These are phyloP conservation scores for Salix exigua DNA, from an alignment of 345 rosid genomes.

Conservation along the genomic window DNA sequence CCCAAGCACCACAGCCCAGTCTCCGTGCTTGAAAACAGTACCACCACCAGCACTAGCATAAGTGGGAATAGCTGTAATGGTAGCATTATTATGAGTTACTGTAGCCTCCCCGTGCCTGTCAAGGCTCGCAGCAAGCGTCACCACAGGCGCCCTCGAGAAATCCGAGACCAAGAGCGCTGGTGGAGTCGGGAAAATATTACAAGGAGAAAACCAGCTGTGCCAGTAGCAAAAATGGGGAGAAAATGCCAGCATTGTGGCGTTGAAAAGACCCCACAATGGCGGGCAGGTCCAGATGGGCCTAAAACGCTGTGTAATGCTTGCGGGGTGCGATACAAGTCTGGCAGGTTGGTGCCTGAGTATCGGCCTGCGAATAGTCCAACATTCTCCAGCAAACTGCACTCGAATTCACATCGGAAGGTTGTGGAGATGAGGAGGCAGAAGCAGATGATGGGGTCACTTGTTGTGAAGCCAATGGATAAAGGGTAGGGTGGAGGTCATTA, in stretches of 20 bases:
- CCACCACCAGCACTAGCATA: conserved; percentile 33
- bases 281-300: conserved; percentile 75
- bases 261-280: conserved; percentile 89
- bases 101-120: conserved; percentile 40
- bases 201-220: conserved; percentile 9
- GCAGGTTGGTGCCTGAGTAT: conserved; percentile 78
- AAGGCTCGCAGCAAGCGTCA: conserved; percentile 63
- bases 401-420: conserved; percentile 79
- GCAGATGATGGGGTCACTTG: conserved; percentile 27
- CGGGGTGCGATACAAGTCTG: conserved; percentile 83
- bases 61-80: conserved; percentile 12
- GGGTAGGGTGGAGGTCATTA: conserved; percentile 15
- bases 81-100: conserved; percentile 35
- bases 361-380: conserved; percentile 79
- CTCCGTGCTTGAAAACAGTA: conserved; percentile 63
- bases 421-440: conserved; percentile 72
- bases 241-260: conserved; percentile 80
- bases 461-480: conserved; percentile 45
- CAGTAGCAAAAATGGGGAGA: conserved; percentile 44
- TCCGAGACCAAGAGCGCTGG: conserved; percentile 24
- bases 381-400: conserved; percentile 54
- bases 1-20: conserved; percentile 55
- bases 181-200: conserved; percentile 27
- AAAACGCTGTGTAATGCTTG: conserved; percentile 87
- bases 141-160: conserved; percentile 37